These are phyloP conservation scores for Cichorium intybus DNA, from an alignment of 140 eudicot species.

Conservation along the genomic window DNA sequence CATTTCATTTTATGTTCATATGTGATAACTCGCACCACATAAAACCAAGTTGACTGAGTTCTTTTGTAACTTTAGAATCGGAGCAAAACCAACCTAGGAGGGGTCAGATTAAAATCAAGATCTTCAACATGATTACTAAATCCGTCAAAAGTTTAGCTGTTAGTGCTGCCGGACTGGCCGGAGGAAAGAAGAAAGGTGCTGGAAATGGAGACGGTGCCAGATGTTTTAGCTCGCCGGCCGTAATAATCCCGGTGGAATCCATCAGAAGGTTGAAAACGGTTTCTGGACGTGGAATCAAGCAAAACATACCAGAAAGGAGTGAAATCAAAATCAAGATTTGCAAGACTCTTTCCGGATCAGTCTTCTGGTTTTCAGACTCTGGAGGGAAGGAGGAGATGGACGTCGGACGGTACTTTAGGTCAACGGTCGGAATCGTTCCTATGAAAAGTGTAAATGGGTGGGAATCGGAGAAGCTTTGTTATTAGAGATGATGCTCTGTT, in stretches of 20 bases:
- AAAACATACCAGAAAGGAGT: not conserved
- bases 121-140: slow-evolving; percentile 2
- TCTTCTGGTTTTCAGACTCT: not conserved
- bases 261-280: not conserved
- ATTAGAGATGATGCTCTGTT: not conserved
- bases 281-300: not conserved
- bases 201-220: not conserved
- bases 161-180: not conserved
- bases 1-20: too few relatives aligned
- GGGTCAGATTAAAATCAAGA: slow-evolving; percentile 24
- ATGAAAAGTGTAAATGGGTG: not conserved
- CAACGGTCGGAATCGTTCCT: not conserved
- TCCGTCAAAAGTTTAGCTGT: not conserved
- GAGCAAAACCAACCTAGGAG: slow-evolving; percentile 14
- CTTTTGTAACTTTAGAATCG: too few relatives aligned
- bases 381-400: slow-evolving; percentile 1
- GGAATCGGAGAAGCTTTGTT: not conserved
- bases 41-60: too few relatives aligned
- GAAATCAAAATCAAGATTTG: slow-evolving; percentile 11
- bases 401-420: not conserved
- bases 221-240: slow-evolving; percentile 6
- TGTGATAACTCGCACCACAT: too few relatives aligned
- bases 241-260: slow-evolving; percentile 1
- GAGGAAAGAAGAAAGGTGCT: slow-evolving; percentile 13
- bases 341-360: not conserved